Evolutionary conservation across 495 filamentous ascomycete species (phyloP).

Genomic region (Penicillium manginii): DNA sequence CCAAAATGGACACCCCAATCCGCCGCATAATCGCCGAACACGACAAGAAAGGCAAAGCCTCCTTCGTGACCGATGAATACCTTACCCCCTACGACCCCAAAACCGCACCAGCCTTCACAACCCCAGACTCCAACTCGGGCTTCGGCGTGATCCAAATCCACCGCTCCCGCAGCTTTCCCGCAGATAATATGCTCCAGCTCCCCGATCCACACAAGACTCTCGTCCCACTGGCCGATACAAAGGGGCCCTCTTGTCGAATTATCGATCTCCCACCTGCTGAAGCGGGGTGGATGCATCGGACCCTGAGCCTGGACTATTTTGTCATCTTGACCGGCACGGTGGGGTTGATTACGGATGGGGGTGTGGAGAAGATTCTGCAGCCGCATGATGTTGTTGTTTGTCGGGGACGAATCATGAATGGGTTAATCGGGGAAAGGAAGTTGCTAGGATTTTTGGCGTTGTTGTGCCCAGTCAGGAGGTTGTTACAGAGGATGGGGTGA

Average conservation of each 20-base stretch:
- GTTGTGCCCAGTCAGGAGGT: slow-evolving; percentile 28
- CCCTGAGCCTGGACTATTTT: slow-evolving; percentile 29
- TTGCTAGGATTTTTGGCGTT: slow-evolving; percentile 28
- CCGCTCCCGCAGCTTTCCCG: slow-evolving; percentile 30
- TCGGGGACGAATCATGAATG: slow-evolving; percentile 34
- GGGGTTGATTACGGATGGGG: slow-evolving; percentile 28
- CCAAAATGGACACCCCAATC: slow-evolving; percentile 26
- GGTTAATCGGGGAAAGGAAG: slow-evolving; percentile 29
- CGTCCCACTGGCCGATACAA: slow-evolving; percentile 33
- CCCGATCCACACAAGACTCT: slow-evolving; percentile 26
- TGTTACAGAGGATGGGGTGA: slow-evolving; percentile 20
- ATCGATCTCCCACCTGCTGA: slow-evolving; percentile 26
- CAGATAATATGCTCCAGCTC: slow-evolving; percentile 25
- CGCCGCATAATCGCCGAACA: slow-evolving; percentile 27
- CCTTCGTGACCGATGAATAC: slow-evolving; percentile 27
- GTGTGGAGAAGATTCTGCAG: slow-evolving; percentile 25
- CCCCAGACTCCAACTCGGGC: slow-evolving; percentile 20
- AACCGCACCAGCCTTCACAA: slow-evolving; percentile 25
- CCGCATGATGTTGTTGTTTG: slow-evolving; percentile 33
- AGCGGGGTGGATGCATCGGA: slow-evolving; percentile 33
- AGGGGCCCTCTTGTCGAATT: slow-evolving; percentile 31
- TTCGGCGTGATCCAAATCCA: slow-evolving; percentile 33
- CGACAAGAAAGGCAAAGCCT: slow-evolving; percentile 25
- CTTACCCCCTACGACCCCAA: slow-evolving; percentile 30
- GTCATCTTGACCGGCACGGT: slow-evolving; percentile 28